Evolutionary conservation across 129 eudicot genomes (phyloP).

Genomic region (Mikania micrantha): DNA sequence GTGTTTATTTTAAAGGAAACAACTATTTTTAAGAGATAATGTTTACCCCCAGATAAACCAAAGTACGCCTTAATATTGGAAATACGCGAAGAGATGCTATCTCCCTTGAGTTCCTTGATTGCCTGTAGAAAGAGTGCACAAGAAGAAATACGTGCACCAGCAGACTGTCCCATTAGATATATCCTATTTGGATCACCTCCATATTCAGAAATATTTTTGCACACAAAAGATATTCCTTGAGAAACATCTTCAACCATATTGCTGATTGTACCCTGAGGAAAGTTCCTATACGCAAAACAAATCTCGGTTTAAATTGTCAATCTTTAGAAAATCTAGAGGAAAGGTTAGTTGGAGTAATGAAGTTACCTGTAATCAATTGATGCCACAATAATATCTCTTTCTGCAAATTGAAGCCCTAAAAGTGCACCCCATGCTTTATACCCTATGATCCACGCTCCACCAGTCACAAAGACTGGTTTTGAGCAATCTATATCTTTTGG

Average conservation of each 20-base stretch:
- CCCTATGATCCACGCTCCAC: conserved; percentile 98
- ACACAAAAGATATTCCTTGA: conserved; percentile 68
- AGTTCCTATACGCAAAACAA: conserved; percentile 50
- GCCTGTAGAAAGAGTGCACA: conserved; percentile 94
- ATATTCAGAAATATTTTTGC: conserved; percentile 42
- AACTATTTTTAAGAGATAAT: conserved; percentile 16
- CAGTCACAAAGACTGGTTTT: conserved; percentile 84
- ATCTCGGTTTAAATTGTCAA: not conserved
- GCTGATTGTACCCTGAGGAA: conserved; percentile 87
- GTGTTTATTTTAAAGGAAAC: not conserved
- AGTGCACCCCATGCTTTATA: conserved; percentile 92
- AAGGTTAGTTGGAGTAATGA: not conserved
- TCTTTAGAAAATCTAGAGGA: not conserved
- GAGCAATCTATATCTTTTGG: conserved; percentile 47
- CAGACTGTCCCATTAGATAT: conserved; percentile 92
- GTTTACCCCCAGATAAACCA: conserved; percentile 95
- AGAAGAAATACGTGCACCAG: conserved; percentile 91
- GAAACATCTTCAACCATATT: conserved; percentile 77
- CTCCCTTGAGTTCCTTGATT: conserved; percentile 59
- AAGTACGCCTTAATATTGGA: conserved; percentile 94
- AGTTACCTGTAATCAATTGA: conserved; percentile 78
- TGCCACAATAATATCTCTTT: conserved; percentile 80
- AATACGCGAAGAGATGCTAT: conserved; percentile 59
- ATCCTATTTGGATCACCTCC: conserved; percentile 87
- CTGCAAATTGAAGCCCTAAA: conserved; percentile 75